Percentiles rank a stretch among this genome's conserved stretches.
Evolutionary conservation across 2,329 filamentous ascomycete species (phyloP).

Genomic region (Akanthomyces uredinophilus): DNA sequence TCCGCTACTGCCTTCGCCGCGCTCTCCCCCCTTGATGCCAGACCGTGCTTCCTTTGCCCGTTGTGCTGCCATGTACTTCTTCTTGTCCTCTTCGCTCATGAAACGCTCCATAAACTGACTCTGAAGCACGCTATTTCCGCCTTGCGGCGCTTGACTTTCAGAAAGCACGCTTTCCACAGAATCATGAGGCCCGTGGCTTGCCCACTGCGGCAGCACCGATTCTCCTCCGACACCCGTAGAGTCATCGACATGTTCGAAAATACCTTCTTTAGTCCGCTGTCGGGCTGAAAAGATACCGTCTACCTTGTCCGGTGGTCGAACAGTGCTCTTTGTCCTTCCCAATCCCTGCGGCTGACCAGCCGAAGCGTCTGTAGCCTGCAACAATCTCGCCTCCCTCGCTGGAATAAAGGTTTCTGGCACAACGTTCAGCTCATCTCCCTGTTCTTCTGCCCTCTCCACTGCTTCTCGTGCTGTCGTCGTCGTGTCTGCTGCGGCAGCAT

Average conservation of each 20-base stretch:
- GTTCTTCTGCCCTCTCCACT: slow-evolving; percentile 72
- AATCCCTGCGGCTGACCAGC: slow-evolving; percentile 29
- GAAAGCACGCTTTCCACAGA: slow-evolving; percentile 66
- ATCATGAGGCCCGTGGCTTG: slow-evolving; percentile 32
- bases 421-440: slow-evolving; percentile 84
- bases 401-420: slow-evolving; percentile 78
- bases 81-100: slow-evolving; percentile 72
- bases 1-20: neutral
- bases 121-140: slow-evolving; percentile 46
- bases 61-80: slow-evolving; percentile 67
- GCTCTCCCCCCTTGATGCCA: neutral
- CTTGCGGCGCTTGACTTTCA: slow-evolving; percentile 49
- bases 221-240: slow-evolving; percentile 32
- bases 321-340: slow-evolving; percentile 46
- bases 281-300: slow-evolving; percentile 75
- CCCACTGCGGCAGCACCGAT: slow-evolving; percentile 20
- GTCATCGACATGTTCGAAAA: slow-evolving; percentile 65
- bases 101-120: slow-evolving; percentile 68
- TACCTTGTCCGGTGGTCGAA: slow-evolving; percentile 69
- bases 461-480: slow-evolving; percentile 74
- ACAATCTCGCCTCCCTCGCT: slow-evolving; percentile 45
- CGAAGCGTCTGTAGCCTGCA: slow-evolving; percentile 20
- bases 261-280: slow-evolving; percentile 60
- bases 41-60: slow-evolving; percentile 29
- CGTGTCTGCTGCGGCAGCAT: slow-evolving; percentile 74